Evolutionary conservation across 768 basidiomycete genomes (phyloP), one percentile per base, ranked within the genome.

Genomic region (Kwoniella mangroviensis): DNA sequence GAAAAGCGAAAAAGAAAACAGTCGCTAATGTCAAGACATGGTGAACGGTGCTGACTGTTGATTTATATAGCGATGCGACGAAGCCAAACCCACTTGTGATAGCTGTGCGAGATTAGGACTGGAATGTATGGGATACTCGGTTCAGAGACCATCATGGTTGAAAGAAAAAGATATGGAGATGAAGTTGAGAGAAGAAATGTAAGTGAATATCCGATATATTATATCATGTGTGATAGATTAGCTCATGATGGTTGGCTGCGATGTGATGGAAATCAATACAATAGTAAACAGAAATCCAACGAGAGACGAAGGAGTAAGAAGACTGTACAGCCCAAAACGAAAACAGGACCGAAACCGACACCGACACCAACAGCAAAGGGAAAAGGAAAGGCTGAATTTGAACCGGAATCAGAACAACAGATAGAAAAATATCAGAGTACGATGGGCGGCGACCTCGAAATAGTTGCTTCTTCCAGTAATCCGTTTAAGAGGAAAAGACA

Each of bases 61-160:
- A 49, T 49, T 2, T 1, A 54, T n/a, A 1, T 9, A 60, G 58
- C 58, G 58, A 60, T 60, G 58, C 41, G 58, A 60, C 13, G 58
- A 60, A 60, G 58, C 58, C 19, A 60, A 60, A 60, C 58, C 58
- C 13, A 60, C 26, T 13, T 60, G 58, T 34, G 12, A 60, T 7
- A 60, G 17, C 19, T 60, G 58, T 60, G 26, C 15, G 13, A 41
- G 58, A 43, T 22, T 60, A 3, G 58, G 41, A 45, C 40, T 60
- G 22, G 58, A 60, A 41, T 60, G 58, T 43, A 60, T 60, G 58
- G 58, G 58, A 42, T 60, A 60, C n/a, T 60, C 58, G 34, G 41
- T 60, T 9, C 58, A 60, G 22, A 60, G 58, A 22, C 58, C 58
- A 9, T 15, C 40, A n/a, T 60, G 58, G 58, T 43, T 60, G 19